phyloP scores from a whole-genome alignment of 73 alveolate genomes.

The Uronychia binucleata region DNA sequence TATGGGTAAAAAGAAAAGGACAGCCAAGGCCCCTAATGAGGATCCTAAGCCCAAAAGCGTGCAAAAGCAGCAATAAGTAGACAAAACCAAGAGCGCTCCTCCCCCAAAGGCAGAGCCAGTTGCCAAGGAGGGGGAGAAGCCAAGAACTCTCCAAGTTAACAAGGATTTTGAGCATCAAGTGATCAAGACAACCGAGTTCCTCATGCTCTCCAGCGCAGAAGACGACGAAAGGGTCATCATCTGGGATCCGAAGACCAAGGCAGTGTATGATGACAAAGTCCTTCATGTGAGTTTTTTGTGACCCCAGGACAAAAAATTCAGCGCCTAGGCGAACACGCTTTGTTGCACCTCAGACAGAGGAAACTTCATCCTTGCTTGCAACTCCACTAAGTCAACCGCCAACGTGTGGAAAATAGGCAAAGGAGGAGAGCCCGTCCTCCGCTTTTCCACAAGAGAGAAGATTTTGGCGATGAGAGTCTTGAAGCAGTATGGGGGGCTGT shows the following conservation, averaged over 20 bases:
- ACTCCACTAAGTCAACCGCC: slow-evolving; percentile 1
- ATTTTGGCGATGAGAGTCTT: background rate
- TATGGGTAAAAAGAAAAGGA: background rate
- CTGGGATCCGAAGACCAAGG: slow-evolving; percentile 18
- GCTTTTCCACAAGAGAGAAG: slow-evolving; percentile 24
- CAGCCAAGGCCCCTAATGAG: background rate
- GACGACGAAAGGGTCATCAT: slow-evolving; percentile 7
- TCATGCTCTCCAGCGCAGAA: slow-evolving; percentile 2
- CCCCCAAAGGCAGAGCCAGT: background rate
- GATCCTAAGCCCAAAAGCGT: background rate
- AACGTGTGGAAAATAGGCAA: slow-evolving; percentile 6
- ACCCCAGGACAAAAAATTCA: background rate
- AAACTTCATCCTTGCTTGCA: background rate
- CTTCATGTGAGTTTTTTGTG: background rate
- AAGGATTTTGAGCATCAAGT: background rate
- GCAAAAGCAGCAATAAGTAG: background rate
- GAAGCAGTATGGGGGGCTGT: background rate
- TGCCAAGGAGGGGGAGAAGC: background rate
- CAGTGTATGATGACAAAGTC: slow-evolving; percentile 8
- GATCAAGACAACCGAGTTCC: background rate
- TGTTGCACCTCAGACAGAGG: slow-evolving; percentile 3
- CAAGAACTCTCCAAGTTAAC: background rate
- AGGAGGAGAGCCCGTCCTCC: background rate
- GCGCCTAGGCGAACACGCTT: slow-evolving; percentile 10
- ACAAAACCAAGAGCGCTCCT: background rate